A percentile compares a stretch with the other conserved stretches of the same genome.
These are phyloP conservation scores for Clonostachys solani DNA, from an alignment of 2,329 filamentous ascomycete species.

Conservation along the genomic window DNA sequence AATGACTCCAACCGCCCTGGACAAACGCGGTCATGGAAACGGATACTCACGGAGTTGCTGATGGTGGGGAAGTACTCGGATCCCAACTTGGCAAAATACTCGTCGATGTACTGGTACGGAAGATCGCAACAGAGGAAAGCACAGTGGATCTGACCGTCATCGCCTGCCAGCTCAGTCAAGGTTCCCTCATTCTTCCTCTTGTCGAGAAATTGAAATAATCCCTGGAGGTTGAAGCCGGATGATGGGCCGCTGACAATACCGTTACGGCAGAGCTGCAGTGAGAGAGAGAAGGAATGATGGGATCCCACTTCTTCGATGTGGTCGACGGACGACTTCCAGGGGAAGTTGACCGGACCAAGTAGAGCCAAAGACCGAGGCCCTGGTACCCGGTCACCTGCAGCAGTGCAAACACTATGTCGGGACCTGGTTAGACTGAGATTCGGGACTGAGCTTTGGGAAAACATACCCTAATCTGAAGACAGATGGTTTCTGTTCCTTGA, in stretches of 20 bases:
- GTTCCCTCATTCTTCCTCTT: constrained; percentile 39
- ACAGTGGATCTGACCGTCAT: constrained; percentile 35
- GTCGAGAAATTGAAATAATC: constrained; percentile 44
- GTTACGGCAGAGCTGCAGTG: constrained; percentile 48
- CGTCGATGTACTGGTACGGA: constrained; percentile 58
- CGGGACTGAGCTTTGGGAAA: neutral
- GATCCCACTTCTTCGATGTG: constrained; percentile 52
- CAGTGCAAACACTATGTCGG: constrained; percentile 1
- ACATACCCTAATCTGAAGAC: constrained; percentile 5
- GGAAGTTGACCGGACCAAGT: constrained; percentile 33
- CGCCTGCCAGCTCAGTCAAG: constrained; percentile 34
- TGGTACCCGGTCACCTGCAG: constrained; percentile 17
- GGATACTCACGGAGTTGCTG: constrained; percentile 24
- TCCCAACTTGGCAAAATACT: constrained; percentile 54
- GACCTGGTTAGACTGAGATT: neutral
- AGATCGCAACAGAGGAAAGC: constrained; percentile 61
- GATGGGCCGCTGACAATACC: constrained; percentile 58
- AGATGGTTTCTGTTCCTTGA: constrained; percentile 18
- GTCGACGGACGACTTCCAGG: constrained; percentile 53
- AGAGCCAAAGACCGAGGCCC: constrained; percentile 3
- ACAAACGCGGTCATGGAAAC: too few species aligned
- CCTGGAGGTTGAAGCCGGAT: constrained; percentile 53
- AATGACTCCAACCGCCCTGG: too few species aligned
- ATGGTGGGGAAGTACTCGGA: constrained; percentile 43
- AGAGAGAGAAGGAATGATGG: constrained; percentile 45